These are phyloP conservation scores for Pterocarpus macrocarpus DNA, from an alignment of 306 rosid genomes.

Conservation along the genomic window DNA sequence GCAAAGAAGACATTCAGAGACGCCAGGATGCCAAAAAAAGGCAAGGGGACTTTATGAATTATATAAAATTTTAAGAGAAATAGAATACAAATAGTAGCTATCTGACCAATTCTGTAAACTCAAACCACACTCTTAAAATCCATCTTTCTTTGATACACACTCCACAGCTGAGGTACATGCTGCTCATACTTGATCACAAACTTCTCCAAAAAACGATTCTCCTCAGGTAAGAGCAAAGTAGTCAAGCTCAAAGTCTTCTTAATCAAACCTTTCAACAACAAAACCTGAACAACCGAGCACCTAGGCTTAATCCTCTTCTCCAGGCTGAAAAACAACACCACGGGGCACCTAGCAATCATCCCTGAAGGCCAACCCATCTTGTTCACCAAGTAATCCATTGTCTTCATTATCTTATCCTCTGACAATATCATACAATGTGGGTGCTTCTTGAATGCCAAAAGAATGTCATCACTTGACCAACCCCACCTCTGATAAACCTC, in stretches of 20 bases:
- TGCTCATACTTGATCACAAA: conserved; percentile 32
- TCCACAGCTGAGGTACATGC: conserved; percentile 41
- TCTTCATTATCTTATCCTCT: conserved; percentile 42
- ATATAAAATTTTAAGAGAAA: neutral
- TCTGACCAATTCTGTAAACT: neutral
- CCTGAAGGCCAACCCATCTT: conserved; percentile 46
- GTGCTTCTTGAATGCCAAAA: conserved; percentile 43
- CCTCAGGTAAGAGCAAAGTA: conserved; percentile 30
- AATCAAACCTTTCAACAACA: conserved; percentile 43
- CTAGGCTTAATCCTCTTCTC: conserved; percentile 47
- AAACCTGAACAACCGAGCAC: conserved; percentile 36
- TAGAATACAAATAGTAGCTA: neutral
- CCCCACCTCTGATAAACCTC: conserved; percentile 47
- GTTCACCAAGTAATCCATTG: conserved; percentile 46
- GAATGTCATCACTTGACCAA: conserved; percentile 42
- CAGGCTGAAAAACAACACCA: conserved; percentile 42
- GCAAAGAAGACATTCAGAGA: neutral
- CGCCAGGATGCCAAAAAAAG: neutral
- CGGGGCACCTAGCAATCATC: conserved; percentile 44
- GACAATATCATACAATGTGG: conserved; percentile 44
- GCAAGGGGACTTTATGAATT: neutral
- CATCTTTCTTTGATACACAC: conserved; percentile 39
- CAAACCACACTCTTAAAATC: conserved; percentile 35
- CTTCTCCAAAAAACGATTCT: conserved; percentile 35
- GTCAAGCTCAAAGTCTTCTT: conserved; percentile 39